A percentile compares a stretch with the other conserved stretches of the same genome.
Conservation (phyloP, 2,329 filamentous ascomycete species). For the Phaeomoniella chlamydospora region DNA sequence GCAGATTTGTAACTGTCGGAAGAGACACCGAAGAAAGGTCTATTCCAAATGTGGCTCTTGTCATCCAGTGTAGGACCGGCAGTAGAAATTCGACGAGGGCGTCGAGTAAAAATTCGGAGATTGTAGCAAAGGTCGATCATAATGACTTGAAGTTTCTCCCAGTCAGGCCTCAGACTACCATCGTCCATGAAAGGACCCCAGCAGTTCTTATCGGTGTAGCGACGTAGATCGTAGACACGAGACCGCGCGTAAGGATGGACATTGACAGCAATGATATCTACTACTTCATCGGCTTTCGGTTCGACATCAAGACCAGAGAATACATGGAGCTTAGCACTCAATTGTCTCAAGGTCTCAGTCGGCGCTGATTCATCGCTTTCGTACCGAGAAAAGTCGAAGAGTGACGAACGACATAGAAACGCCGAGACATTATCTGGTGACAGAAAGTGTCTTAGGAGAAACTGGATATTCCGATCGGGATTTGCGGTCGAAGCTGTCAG, state of each 20-base stretch:
- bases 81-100: constrained; percentile 1
- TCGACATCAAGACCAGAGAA: constrained; percentile 50
- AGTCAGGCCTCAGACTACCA: constrained; percentile 49
- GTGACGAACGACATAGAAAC: constrained; percentile 49
- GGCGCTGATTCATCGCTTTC: constrained; percentile 21
- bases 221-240: constrained; percentile 59
- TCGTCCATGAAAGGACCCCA: constrained; percentile 65
- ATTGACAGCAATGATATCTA: constrained; percentile 1
- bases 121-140: constrained; percentile 56
- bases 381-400: constrained; percentile 44
- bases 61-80: not conserved
- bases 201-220: constrained; percentile 44
- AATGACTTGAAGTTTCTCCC: constrained; percentile 67
- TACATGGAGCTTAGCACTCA: constrained; percentile 56
- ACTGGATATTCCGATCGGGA: constrained; percentile 27
- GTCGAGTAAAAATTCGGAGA: constrained; percentile 28
- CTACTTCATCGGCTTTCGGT: constrained; percentile 5
- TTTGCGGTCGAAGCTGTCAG: constrained; percentile 27
- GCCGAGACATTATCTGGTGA: constrained; percentile 37
- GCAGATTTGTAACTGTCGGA: constrained; percentile 10
- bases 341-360: constrained; percentile 37
- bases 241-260: constrained; percentile 49
- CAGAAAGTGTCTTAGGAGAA: constrained; percentile 24
- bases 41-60: constrained; percentile 6
- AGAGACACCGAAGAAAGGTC: constrained; percentile 11